These are phyloP conservation scores for Stephania cephalantha DNA, from an alignment of 164 flowering plant genomes.

Conservation along the genomic window DNA sequence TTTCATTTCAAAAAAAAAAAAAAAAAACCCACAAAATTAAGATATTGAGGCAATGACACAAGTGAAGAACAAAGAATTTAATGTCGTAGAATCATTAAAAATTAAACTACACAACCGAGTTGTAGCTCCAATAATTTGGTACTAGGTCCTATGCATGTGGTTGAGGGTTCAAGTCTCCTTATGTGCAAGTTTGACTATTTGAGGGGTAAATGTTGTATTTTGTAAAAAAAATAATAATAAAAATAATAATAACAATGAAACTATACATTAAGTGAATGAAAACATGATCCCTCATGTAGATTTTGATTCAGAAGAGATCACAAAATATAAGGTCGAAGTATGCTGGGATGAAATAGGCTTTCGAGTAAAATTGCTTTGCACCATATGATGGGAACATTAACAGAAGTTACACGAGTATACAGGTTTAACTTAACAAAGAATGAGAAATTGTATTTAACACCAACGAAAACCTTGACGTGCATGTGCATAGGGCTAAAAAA, in stretches of 20 bases:
- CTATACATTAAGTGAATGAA: background rate
- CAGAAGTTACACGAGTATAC: background rate
- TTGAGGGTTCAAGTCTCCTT: too few relatives aligned
- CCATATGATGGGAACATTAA: background rate
- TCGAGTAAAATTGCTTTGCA: background rate
- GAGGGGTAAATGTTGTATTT: too few relatives aligned
- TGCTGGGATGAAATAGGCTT: background rate
- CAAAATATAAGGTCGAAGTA: background rate
- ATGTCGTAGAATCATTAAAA: background rate
- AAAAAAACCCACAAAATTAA: background rate
- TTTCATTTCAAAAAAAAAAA: too few relatives aligned
- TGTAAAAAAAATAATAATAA: too few relatives aligned
- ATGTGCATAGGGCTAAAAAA: background rate
- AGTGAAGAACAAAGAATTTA: background rate
- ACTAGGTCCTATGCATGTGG: too few relatives aligned
- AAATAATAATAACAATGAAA: too few relatives aligned
- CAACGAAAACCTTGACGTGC: background rate
- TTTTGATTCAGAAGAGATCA: background rate
- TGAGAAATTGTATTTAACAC: background rate
- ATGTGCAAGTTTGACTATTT: too few relatives aligned
- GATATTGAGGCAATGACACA: background rate
- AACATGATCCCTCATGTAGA: background rate
- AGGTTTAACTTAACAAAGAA: too few relatives aligned
- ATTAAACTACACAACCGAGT: background rate
- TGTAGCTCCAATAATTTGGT: too few relatives aligned